Conservation (phyloP, 805 yeast genomes). For the Teunomyces funiuensis region DNA sequence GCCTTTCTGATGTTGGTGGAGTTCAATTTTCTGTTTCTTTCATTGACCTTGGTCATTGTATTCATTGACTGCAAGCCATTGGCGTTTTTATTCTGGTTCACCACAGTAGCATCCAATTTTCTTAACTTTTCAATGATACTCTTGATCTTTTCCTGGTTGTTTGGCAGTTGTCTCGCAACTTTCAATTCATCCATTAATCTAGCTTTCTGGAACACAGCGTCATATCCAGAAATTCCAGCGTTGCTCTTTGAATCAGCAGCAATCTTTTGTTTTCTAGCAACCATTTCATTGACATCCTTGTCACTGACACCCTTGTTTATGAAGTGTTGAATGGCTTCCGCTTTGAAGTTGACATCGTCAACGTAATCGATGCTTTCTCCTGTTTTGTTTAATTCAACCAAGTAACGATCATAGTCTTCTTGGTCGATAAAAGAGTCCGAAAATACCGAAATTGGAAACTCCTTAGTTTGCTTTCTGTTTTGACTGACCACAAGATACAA, state of each 20-base stretch:
- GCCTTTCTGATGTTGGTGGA: slow-evolving; percentile 76
- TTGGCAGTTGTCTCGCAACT: slow-evolving; percentile 62
- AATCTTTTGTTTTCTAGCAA: slow-evolving; percentile 66
- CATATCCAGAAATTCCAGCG: slow-evolving; percentile 35
- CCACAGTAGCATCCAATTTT: slow-evolving; percentile 48
- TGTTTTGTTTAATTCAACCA: slow-evolving; percentile 57
- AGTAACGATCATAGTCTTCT: slow-evolving; percentile 74
- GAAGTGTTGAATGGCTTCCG: slow-evolving; percentile 60
- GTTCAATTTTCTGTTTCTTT: slow-evolving; percentile 82
- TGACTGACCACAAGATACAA: slow-evolving; percentile 73
- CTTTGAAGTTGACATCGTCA: slow-evolving; percentile 64
- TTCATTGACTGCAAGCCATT: slow-evolving; percentile 39
- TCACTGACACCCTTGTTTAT: slow-evolving; percentile 66
- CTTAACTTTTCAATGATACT: slow-evolving; percentile 36
- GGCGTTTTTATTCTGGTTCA: slow-evolving; percentile 35
- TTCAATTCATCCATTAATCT: slow-evolving; percentile 70
- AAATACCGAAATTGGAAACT: slow-evolving; percentile 74
- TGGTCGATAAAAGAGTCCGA: slow-evolving; percentile 73
- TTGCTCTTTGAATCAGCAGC: slow-evolving; percentile 46
- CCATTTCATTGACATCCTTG: slow-evolving; percentile 74
- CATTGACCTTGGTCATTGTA: slow-evolving; percentile 70
- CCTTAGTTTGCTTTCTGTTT: slow-evolving; percentile 69
- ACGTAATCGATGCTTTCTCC: slow-evolving; percentile 58
- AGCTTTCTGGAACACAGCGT: slow-evolving; percentile 74
- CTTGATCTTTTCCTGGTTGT: slow-evolving; percentile 33